Evolutionary conservation across 176 grass and related monocot species (phyloP).

Genomic region (Triticum turgidum): DNA sequence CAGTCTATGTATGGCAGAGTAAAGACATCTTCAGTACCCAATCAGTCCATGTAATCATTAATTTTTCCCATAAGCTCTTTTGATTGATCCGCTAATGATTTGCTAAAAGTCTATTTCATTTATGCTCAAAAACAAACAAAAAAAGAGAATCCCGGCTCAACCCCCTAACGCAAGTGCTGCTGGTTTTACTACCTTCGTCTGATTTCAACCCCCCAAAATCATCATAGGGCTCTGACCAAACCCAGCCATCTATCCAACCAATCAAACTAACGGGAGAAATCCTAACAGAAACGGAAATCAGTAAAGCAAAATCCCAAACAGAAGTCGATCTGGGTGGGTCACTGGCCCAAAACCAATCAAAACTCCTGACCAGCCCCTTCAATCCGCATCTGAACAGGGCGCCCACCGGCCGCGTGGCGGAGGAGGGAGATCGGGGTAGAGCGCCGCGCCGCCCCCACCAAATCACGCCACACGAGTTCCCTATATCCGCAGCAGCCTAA

Average conservation of each 20-base stretch:
- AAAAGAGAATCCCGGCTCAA: background rate
- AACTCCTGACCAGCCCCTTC: background rate
- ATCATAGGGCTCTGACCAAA: background rate
- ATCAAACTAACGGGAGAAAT: background rate
- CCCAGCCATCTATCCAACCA: background rate
- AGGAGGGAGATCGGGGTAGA: background rate
- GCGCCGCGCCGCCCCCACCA: background rate
- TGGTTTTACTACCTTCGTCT: background rate
- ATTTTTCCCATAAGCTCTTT: background rate
- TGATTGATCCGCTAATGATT: conserved; percentile 8
- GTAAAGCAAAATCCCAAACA: background rate
- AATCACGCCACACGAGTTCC: background rate
- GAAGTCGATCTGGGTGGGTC: background rate
- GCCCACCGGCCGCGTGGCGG: background rate
- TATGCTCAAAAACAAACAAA: background rate
- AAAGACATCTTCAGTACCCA: conserved; percentile 5
- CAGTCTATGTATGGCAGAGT: background rate
- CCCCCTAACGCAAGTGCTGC: background rate
- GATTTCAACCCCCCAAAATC: background rate
- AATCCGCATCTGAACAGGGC: background rate
- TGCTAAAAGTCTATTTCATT: background rate
- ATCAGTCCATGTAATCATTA: conserved; percentile 23
- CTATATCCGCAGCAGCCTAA: background rate
- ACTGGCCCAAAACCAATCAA: background rate
- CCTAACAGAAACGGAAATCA: background rate